phyloP scores from a whole-genome alignment of 1,284 basidiomycete genomes.

The Wolfiporia cocos region DNA sequence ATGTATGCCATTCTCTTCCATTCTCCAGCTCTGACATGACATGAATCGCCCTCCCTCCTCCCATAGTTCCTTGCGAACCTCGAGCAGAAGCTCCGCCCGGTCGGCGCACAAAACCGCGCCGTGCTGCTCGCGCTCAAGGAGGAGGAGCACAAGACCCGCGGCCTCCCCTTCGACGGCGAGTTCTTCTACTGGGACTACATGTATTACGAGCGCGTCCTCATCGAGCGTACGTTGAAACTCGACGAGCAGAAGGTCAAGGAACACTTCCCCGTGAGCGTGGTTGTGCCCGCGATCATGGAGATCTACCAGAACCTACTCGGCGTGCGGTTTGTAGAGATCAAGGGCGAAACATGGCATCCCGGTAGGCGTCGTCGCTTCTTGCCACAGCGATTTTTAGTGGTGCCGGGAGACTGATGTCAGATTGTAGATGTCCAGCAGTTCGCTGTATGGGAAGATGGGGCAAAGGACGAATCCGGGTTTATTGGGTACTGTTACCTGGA shows the following conservation, averaged over 20 bases:
- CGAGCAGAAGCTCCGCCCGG: constrained; percentile 64
- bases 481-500: constrained; percentile 83
- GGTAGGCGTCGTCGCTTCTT: constrained; percentile 34
- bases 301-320: constrained; percentile 79
- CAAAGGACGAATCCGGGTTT: constrained; percentile 63
- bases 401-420: background rate
- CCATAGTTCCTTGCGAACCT: constrained; percentile 66
- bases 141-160: constrained; percentile 56
- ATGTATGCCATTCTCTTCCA: background rate
- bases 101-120: constrained; percentile 61
- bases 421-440: constrained; percentile 69
- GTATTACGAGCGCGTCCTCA: constrained; percentile 68
- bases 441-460: constrained; percentile 74
- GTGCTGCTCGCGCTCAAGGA: constrained; percentile 67
- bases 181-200: constrained; percentile 45
- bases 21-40: background rate
- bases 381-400: background rate
- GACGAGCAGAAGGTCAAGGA: constrained; percentile 78
- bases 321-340: constrained; percentile 64
- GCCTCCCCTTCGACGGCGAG: constrained; percentile 57
- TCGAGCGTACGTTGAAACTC: constrained; percentile 60
- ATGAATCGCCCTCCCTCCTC: no score
- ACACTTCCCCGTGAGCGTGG: constrained; percentile 78
- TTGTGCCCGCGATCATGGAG: constrained; percentile 72
- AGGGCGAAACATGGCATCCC: constrained; percentile 64